Conservation (phyloP, 2,329 filamentous ascomycete species). For the Hawksworthiomyces lignivorus region DNA sequence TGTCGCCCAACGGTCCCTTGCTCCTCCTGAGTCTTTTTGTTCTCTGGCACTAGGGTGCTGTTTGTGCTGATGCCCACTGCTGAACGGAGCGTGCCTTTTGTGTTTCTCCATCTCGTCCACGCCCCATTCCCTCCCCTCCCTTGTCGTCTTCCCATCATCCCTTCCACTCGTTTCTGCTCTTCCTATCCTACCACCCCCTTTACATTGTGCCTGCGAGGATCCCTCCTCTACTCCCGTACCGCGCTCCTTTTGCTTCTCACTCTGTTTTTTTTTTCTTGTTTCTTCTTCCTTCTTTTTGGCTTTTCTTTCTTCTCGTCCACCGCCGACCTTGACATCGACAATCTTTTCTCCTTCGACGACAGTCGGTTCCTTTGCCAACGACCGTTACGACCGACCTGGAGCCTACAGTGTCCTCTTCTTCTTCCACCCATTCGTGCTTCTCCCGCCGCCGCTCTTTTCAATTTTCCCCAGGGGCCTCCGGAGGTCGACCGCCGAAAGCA, state of each 20-base stretch:
- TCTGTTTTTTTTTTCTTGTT: not conserved
- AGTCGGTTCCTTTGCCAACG: slow-evolving; percentile 17
- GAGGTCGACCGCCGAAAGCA: slow-evolving; percentile 18
- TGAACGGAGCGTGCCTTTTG: no score
- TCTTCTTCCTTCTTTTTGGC: not conserved
- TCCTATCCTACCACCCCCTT: no score
- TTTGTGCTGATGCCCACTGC: no score
- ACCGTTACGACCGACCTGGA: slow-evolving; percentile 20
- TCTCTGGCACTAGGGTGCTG: no score
- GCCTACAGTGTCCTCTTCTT: slow-evolving; percentile 14
- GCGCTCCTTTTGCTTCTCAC: not conserved
- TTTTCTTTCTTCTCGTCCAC: slow-evolving; percentile 13
- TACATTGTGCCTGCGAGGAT: no score
- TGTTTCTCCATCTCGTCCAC: no score
- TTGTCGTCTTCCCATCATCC: not conserved
- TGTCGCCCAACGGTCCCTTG: no score
- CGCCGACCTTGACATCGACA: slow-evolving; percentile 22
- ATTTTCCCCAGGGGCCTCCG: slow-evolving; percentile 17
- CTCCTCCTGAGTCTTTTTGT: no score
- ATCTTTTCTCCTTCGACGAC: slow-evolving; percentile 16
- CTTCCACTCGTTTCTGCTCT: not conserved
- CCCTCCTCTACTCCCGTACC: no score
- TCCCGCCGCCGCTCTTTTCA: slow-evolving; percentile 4
- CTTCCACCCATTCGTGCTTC: slow-evolving; percentile 4
- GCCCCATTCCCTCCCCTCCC: no score